A percentile compares a stretch with the other conserved stretches of the same genome.
Evolutionary conservation across 2,329 filamentous ascomycete genomes (phyloP).

Genomic region (Colletotrichum costaricense): DNA sequence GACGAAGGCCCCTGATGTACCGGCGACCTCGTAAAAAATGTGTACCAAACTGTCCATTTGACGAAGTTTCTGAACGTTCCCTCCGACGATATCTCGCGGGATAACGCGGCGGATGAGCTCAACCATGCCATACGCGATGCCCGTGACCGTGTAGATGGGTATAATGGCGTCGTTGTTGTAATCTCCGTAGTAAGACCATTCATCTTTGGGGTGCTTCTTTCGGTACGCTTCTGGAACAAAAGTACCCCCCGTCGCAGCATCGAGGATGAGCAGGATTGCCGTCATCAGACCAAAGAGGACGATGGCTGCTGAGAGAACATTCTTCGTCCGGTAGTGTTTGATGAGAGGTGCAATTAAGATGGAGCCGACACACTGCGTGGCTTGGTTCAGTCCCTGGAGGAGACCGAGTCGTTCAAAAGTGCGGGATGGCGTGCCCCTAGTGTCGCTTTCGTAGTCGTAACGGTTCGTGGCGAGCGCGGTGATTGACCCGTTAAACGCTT

Average conservation of each 20-base stretch:
- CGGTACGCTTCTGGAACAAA: conserved; percentile 46
- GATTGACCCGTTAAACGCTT: conserved; percentile 63
- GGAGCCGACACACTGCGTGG: conserved; percentile 61
- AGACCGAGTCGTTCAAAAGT: conserved; percentile 60
- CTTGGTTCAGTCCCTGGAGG: conserved; percentile 60
- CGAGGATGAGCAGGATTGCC: conserved; percentile 58
- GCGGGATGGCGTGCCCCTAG: conserved; percentile 5
- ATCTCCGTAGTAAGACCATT: conserved; percentile 58
- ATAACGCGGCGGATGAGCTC: conserved; percentile 63
- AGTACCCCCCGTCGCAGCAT: conserved; percentile 58
- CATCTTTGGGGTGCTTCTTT: conserved; percentile 45
- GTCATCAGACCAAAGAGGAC: conserved; percentile 59
- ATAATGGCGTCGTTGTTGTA: conserved; percentile 62
- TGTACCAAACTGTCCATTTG: conserved; percentile 55
- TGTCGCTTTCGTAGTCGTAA: conserved; percentile 48
- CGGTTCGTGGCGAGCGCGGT: conserved; percentile 60
- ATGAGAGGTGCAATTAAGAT: conserved; percentile 63
- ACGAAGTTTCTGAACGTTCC: conserved; percentile 60
- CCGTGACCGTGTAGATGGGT: conserved; percentile 56
- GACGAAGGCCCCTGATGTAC: conserved; percentile 58
- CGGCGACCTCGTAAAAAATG: conserved; percentile 50
- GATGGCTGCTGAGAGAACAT: conserved; percentile 56
- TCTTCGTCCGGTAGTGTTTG: conserved; percentile 58
- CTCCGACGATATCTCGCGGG: conserved; percentile 62
- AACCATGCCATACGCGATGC: conserved; percentile 59